These are phyloP conservation scores for Xylaria venustula DNA, from an alignment of 495 filamentous ascomycete genomes.

Conservation along the genomic window DNA sequence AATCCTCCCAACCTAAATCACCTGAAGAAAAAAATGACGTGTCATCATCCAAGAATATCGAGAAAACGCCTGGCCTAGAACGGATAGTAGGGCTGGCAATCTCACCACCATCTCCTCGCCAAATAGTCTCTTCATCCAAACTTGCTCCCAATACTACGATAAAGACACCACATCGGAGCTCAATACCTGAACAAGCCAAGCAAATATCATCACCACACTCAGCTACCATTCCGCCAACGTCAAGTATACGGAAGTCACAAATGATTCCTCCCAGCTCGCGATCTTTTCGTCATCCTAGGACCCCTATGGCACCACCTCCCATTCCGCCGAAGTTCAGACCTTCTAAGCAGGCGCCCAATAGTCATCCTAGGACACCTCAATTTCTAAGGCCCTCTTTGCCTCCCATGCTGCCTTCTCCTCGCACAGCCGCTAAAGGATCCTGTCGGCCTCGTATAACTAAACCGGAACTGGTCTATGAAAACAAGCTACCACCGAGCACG, in stretches of 20 bases:
- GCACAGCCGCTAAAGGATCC: background rate
- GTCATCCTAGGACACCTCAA: slow-evolving; percentile 12
- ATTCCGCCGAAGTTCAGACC: slow-evolving; percentile 22
- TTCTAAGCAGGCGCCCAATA: slow-evolving; percentile 1
- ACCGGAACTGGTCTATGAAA: background rate
- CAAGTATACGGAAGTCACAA: background rate
- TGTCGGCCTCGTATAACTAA: background rate
- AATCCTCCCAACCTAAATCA: background rate
- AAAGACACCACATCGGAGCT: background rate
- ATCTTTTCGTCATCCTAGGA: slow-evolving; percentile 18
- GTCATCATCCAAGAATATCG: background rate
- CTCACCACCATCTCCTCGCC: slow-evolving; percentile 11
- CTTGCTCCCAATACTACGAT: background rate
- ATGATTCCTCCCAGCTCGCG: background rate
- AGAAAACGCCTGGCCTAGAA: background rate
- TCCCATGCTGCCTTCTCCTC: slow-evolving; percentile 5
- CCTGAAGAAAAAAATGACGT: background rate
- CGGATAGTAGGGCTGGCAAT: background rate
- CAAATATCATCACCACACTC: background rate
- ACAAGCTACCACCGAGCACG: slow-evolving; percentile 34
- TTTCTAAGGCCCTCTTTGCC: slow-evolving; percentile 19
- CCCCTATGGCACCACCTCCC: slow-evolving; percentile 21
- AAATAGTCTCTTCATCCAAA: background rate
- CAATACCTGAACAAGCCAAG: background rate
- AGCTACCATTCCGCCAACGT: background rate